Conservation (phyloP, 2,329 filamentous ascomycete genomes). For the Ophiostoma himal-ulmi region DNA sequence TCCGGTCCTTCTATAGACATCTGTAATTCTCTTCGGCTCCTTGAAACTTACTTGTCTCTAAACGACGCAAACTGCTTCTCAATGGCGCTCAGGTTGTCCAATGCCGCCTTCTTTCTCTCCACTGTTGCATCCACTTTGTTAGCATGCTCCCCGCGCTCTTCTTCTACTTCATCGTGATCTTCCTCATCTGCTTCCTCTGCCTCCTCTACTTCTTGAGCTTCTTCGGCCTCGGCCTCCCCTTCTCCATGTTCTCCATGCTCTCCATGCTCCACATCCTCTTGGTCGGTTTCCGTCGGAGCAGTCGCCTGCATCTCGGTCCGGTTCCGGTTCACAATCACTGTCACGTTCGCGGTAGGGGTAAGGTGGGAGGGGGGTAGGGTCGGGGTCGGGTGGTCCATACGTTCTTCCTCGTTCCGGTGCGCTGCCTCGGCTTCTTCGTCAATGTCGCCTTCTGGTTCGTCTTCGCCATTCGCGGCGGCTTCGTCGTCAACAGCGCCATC, state of each 20-base stretch:
- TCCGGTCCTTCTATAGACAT: too few relatives aligned
- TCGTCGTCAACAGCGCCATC: conserved; percentile 34
- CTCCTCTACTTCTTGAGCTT: not conserved
- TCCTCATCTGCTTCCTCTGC: not conserved
- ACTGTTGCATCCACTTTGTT: conserved; percentile 43
- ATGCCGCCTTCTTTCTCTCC: conserved; percentile 70
- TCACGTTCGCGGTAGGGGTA: not conserved
- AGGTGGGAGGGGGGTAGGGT: not conserved
- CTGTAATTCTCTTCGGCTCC: not conserved
- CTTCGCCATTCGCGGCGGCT: conserved; percentile 43
- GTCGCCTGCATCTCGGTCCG: conserved; percentile 6
- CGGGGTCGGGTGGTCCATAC: conserved; percentile 39
- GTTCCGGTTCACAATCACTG: not conserved
- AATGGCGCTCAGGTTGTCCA: conserved; percentile 71
- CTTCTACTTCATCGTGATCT: not conserved
- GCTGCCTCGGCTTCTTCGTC: conserved; percentile 56
- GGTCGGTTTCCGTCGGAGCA: not conserved
- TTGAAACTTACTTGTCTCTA: conserved; percentile 60
- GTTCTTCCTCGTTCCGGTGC: conserved; percentile 59
- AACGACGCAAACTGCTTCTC: conserved; percentile 86
- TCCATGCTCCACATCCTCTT: not conserved
- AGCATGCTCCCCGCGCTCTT: conserved; percentile 7
- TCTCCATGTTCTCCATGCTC: not conserved
- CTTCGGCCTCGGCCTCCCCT: not conserved
- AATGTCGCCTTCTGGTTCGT: conserved; percentile 51